These are phyloP conservation scores for Capronia coronata DNA, from an alignment of 2,329 filamentous ascomycete genomes.

Conservation along the genomic window DNA sequence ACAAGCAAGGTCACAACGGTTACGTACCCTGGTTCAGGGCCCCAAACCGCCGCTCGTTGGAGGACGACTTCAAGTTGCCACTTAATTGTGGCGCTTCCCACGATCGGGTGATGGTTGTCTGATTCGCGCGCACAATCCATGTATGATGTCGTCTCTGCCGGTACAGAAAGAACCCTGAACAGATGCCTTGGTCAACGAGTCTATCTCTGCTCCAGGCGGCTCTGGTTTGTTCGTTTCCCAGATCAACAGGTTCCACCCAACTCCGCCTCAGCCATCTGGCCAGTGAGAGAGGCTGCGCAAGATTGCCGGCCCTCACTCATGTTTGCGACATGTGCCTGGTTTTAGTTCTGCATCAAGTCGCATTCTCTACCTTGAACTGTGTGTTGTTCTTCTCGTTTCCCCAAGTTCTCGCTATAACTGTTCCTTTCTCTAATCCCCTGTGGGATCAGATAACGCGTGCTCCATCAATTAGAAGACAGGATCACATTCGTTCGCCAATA, in stretches of 20 bases:
- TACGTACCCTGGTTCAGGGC: too few species aligned
- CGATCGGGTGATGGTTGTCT: not conserved
- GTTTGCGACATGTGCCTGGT: slow-evolving; percentile 9
- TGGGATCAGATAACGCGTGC: too few species aligned
- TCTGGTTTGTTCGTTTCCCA: slow-evolving; percentile 1
- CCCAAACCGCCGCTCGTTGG: too few species aligned
- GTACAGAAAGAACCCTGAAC: not conserved
- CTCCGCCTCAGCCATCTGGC: not conserved
- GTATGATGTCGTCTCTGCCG: not conserved
- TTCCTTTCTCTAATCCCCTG: too few species aligned
- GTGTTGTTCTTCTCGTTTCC: not conserved
- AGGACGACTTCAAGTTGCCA: too few species aligned
- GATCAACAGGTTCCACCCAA: slow-evolving; percentile 8
- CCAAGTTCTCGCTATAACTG: not conserved
- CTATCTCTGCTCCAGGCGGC: not conserved
- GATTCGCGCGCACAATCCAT: not conserved
- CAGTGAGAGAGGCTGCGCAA: slow-evolving; percentile 13
- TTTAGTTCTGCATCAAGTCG: not conserved
- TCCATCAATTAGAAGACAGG: not conserved
- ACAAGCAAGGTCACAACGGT: too few species aligned
- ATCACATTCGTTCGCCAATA: not conserved
- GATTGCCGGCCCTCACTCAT: slow-evolving; percentile 5
- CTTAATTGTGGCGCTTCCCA: not conserved
- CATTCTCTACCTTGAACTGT: not conserved
- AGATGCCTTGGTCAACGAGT: not conserved